phyloP scores from a whole-genome alignment of 2,329 filamentous ascomycete species.

The Ustulina deusta region DNA sequence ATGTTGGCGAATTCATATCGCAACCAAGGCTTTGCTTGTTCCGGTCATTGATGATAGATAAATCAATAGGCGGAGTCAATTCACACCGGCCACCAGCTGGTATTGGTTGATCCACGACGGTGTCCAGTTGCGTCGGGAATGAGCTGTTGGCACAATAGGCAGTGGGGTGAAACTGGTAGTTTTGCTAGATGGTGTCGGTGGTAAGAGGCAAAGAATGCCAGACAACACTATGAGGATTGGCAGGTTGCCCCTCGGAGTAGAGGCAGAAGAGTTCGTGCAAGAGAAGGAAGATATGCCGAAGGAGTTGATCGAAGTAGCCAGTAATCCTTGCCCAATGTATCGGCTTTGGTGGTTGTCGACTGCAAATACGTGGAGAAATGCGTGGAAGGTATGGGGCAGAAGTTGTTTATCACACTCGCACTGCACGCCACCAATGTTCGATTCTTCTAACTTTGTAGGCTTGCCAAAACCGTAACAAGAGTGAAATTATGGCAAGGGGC shows the following conservation, averaged over 20 bases:
- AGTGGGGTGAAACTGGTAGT: not conserved
- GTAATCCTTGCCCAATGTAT: conserved; percentile 10
- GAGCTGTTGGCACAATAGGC: conserved; percentile 4
- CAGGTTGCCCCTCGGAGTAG: not conserved
- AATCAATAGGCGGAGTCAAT: not conserved
- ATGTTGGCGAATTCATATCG: not conserved
- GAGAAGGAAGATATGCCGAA: conserved; percentile 12
- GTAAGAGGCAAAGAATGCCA: conserved; percentile 1
- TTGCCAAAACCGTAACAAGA: not conserved
- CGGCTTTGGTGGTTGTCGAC: conserved; percentile 15
- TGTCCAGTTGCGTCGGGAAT: not conserved
- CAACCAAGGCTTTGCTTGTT: not conserved
- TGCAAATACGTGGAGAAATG: not conserved
- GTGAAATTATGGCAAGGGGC: not conserved
- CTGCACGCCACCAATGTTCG: conserved; percentile 1
- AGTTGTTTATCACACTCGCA: not conserved
- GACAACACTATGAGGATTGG: not conserved
- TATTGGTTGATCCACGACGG: not conserved
- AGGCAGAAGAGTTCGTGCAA: not conserved
- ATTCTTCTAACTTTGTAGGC: conserved; percentile 12
- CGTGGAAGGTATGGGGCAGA: conserved; percentile 25
- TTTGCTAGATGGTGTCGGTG: not conserved
- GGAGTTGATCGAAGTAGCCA: conserved; percentile 3
- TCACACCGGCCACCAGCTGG: not conserved
- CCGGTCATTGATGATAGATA: not conserved